Base-by-base conservation (phyloP, 1,139 yeast genomes). In the Diutina catenulata region DNA sequence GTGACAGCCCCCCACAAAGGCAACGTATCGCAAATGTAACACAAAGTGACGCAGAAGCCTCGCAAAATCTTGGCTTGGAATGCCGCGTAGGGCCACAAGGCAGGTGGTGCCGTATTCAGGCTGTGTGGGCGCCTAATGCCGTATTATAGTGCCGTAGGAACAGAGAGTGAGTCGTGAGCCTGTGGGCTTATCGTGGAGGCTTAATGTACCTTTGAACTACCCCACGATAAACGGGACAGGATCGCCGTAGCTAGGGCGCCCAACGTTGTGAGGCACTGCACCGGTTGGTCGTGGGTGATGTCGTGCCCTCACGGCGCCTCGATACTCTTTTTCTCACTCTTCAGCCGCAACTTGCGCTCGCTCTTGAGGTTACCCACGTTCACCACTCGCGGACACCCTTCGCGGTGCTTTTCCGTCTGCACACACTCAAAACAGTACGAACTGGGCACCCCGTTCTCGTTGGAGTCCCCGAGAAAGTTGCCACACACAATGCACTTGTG, bases 391-490 rank as follows among this genome's bases (percentile, higher is more conserved):
- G 97, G 97, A 59, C 98, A 88, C 2, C 98, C 98, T 53, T 88
- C 95, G 32, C 95, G 62, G 51, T 84, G 87, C 50, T 76, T 77
- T 50, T 87, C 97, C 37, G 74, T 52, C 36, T 75, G 54, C 5
- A 87, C 91, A 56, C 98, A 88, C 53, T 87, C 95, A 47, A 74
- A 68, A 52, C 98, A 88, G 56, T 86, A 91, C 52, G 66, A 83
- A 0, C 95, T 95, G 26, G 77, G 80, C 3, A 70, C 60, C 2
- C 70, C 70, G 24, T 46, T 46, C 37, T 59, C 65, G 16, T 48
- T 48, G 39, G 56, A 51, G 3, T 81, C 84, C 10, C 67, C 64
- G 32, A 62, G 47, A 44, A 50, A 54, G 38, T 57, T 58, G 18
- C 87, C 83, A 59, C 97, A 88, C 20, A 86, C 60, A 18, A 87